Conservation (phyloP, 805 yeast species). For the Zygoascus biomembranicola region DNA sequence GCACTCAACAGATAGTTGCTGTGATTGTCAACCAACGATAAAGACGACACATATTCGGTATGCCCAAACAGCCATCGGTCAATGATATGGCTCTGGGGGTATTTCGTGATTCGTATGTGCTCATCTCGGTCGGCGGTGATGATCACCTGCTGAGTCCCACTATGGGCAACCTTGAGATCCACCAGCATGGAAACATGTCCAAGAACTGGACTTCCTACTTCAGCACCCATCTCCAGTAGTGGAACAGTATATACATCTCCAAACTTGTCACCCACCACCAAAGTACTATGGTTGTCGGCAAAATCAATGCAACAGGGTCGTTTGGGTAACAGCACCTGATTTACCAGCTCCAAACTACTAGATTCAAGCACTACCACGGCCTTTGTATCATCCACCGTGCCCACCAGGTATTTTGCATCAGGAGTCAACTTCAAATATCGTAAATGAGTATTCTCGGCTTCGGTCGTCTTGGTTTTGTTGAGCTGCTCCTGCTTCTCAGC, state of each 20-base stretch:
- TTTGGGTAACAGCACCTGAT: slow-evolving; percentile 64
- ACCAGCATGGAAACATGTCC: slow-evolving; percentile 98
- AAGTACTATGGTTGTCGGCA: slow-evolving; percentile 35
- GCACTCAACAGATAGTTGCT: slow-evolving; percentile 57
- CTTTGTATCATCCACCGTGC: slow-evolving; percentile 77
- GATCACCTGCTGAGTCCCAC: slow-evolving; percentile 41
- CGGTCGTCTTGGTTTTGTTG: slow-evolving; percentile 12
- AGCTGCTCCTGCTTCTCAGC: neutral
- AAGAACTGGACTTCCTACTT: slow-evolving; percentile 49
- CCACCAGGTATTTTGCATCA: slow-evolving; percentile 48
- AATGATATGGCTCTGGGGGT: slow-evolving; percentile 69
- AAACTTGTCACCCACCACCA: slow-evolving; percentile 85
- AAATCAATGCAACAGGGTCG: slow-evolving; percentile 81
- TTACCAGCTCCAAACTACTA: slow-evolving; percentile 40
- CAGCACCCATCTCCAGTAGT: slow-evolving; percentile 19
- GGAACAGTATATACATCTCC: slow-evolving; percentile 82
- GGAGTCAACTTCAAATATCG: slow-evolving; percentile 51
- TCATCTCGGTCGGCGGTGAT: slow-evolving; percentile 92
- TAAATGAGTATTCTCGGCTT: slow-evolving; percentile 54
- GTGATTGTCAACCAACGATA: slow-evolving; percentile 49
- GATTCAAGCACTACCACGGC: slow-evolving; percentile 53
- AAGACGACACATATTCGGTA: slow-evolving; percentile 64
- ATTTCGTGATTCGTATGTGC: slow-evolving; percentile 77
- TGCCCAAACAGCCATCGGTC: slow-evolving; percentile 85
- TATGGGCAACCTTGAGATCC: slow-evolving; percentile 45